Conservation (phyloP, 1,139 yeast species). For the Zygoascus hellenicus region DNA sequence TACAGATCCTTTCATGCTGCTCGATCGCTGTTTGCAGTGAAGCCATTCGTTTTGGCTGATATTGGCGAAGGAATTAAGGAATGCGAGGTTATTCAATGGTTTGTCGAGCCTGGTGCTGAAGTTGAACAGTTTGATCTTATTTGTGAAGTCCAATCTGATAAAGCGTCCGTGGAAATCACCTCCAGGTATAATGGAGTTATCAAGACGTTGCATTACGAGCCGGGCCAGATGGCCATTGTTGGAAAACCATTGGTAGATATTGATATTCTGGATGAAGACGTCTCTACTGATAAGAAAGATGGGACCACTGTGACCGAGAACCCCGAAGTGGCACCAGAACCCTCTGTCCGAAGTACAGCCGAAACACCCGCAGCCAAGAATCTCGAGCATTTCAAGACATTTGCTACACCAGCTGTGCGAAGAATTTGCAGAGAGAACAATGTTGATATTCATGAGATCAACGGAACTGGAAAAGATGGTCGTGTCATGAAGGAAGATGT, state of each 20-base stretch:
- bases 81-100: constrained; percentile 37
- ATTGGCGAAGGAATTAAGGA: constrained; percentile 37
- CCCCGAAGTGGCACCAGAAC: constrained; percentile 1
- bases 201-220: constrained; percentile 32
- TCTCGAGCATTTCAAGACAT: constrained; percentile 13
- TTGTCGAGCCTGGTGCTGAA: constrained; percentile 34
- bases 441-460: constrained; percentile 24
- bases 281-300: constrained; percentile 3
- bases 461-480: constrained; percentile 34
- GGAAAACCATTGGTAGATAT: constrained; percentile 34
- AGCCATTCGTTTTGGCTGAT: constrained; percentile 34
- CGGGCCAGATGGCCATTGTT: constrained; percentile 35
- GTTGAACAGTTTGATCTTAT: constrained; percentile 35
- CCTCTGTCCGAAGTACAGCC: neutral
- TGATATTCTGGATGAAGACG: constrained; percentile 24
- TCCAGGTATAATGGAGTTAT: constrained; percentile 33
- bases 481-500: constrained; percentile 35
- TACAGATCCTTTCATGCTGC: too few species aligned
- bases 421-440: constrained; percentile 30
- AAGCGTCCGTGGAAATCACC: constrained; percentile 36
- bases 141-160: constrained; percentile 36
- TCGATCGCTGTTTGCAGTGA: constrained; percentile 14
- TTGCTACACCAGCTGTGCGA: constrained; percentile 36
- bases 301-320: neutral
- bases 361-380: constrained; percentile 1